Evolutionary conservation across 768 basidiomycete genomes (phyloP).

Genomic region (Lentinula boryana): DNA sequence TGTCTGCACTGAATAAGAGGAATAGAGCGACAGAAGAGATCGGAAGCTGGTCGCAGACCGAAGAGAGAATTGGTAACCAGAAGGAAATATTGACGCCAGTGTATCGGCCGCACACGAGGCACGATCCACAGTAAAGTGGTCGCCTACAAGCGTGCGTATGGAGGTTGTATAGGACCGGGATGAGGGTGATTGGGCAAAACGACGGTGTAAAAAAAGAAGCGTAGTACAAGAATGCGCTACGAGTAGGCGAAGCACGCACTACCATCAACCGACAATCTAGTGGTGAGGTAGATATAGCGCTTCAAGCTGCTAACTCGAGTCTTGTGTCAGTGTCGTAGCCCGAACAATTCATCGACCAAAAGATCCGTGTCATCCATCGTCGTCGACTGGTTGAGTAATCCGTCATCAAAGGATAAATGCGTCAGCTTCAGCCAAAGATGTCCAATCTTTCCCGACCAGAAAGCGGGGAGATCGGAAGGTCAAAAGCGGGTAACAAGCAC

Average conservation of each 20-base stretch:
- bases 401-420: background rate
- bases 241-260: constrained; percentile 45
- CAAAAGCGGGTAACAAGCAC: background rate
- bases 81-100: constrained; percentile 46
- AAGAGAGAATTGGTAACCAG: background rate
- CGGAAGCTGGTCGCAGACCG: background rate
- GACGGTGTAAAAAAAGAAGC: constrained; percentile 32
- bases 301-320: constrained; percentile 53
- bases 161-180: constrained; percentile 50
- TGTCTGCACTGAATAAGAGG: background rate
- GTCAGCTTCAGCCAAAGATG: background rate
- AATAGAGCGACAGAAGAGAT: background rate
- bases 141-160: constrained; percentile 53
- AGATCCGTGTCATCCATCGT: constrained; percentile 45
- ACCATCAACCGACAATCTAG: constrained; percentile 30
- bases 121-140: constrained; percentile 82
- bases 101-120: constrained; percentile 72
- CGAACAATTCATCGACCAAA: constrained; percentile 40
- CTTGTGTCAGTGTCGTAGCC: constrained; percentile 66
- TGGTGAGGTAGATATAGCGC: constrained; percentile 38
- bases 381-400: constrained; percentile 20
- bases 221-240: constrained; percentile 51
- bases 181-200: constrained; percentile 29
- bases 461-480: background rate
- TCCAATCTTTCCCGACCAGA: constrained; percentile 2